Evolutionary conservation across 768 basidiomycete species (phyloP).

Genomic region (Cystofilobasidium macerans): DNA sequence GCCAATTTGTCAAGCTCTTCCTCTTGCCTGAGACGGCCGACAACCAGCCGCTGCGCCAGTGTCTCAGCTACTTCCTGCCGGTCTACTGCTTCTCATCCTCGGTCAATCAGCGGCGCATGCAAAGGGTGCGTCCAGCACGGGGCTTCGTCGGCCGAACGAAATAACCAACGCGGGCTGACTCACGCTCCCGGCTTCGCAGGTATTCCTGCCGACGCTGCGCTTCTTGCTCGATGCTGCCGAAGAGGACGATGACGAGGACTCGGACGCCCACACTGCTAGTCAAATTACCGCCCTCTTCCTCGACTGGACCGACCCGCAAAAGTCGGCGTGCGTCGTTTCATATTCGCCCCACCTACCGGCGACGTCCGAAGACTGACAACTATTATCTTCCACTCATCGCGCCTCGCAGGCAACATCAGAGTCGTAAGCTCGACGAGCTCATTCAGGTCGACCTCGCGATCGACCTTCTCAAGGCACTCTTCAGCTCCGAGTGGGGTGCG

Average conservation of each 20-base stretch:
- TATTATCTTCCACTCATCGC: neutral
- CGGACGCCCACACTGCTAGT: constrained; percentile 59
- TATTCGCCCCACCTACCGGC: too few species aligned
- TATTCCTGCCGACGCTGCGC: constrained; percentile 59
- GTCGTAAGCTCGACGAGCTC: constrained; percentile 36
- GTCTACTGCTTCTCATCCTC: constrained; percentile 73
- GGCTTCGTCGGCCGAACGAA: too few species aligned
- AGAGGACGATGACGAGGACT: constrained; percentile 57
- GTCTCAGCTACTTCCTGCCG: constrained; percentile 73
- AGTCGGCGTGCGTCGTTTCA: constrained; percentile 45
- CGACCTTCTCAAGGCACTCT: constrained; percentile 47
- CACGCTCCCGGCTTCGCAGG: constrained; percentile 40
- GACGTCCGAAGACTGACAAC: too few species aligned
- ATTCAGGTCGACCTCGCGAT: constrained; percentile 53
- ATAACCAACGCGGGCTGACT: neutral
- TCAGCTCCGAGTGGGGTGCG: constrained; percentile 38
- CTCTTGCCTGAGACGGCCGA: constrained; percentile 67
- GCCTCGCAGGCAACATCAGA: constrained; percentile 41
- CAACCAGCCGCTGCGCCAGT: constrained; percentile 77
- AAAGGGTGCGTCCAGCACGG: constrained; percentile 49
- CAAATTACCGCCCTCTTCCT: constrained; percentile 69
- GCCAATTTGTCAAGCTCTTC: constrained; percentile 51
- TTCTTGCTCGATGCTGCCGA: constrained; percentile 47
- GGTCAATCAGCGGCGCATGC: constrained; percentile 62
- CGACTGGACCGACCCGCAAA: constrained; percentile 80